These are phyloP conservation scores for Dactylis glomerata DNA, from an alignment of 176 grass and related monocot species.

Conservation along the genomic window DNA sequence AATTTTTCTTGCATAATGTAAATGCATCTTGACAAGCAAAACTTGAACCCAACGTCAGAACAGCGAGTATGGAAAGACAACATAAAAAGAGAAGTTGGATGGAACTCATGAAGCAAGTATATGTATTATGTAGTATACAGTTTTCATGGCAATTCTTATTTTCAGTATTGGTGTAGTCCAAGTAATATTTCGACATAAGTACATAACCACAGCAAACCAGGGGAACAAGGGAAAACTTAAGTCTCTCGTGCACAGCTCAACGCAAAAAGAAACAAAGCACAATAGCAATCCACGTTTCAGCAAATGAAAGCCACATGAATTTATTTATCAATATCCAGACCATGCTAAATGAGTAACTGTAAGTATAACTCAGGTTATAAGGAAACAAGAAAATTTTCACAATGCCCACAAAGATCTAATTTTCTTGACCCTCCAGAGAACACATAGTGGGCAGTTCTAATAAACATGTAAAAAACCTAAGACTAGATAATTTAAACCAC, in stretches of 20 bases:
- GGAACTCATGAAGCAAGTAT: not conserved
- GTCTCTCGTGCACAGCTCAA: constrained; percentile 13
- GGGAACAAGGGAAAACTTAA: constrained; percentile 4
- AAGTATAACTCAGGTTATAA: not conserved
- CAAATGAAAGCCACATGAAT: constrained; percentile 76
- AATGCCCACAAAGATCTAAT: constrained; percentile 1
- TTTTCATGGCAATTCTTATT: constrained; percentile 17
- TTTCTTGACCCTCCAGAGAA: constrained; percentile 20
- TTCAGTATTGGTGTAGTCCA: constrained; percentile 3
- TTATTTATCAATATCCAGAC: too few species aligned
- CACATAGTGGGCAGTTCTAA: not conserved
- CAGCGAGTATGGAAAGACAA: not conserved
- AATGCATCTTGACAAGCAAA: not conserved
- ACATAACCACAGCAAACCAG: constrained; percentile 1
- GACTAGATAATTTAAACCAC: constrained; percentile 5
- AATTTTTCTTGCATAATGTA: too few species aligned
- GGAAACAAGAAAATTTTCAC: not conserved
- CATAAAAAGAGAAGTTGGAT: not conserved
- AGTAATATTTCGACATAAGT: not conserved
- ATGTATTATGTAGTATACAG: constrained; percentile 4
- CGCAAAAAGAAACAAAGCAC: not conserved
- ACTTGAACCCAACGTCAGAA: not conserved
- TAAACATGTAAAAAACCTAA: not conserved
- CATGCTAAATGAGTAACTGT: not conserved
- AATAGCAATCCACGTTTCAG: constrained; percentile 25